These are phyloP conservation scores for Apiotrichum veenhuisii DNA, from an alignment of 1,284 basidiomycete genomes.

Conservation along the genomic window DNA sequence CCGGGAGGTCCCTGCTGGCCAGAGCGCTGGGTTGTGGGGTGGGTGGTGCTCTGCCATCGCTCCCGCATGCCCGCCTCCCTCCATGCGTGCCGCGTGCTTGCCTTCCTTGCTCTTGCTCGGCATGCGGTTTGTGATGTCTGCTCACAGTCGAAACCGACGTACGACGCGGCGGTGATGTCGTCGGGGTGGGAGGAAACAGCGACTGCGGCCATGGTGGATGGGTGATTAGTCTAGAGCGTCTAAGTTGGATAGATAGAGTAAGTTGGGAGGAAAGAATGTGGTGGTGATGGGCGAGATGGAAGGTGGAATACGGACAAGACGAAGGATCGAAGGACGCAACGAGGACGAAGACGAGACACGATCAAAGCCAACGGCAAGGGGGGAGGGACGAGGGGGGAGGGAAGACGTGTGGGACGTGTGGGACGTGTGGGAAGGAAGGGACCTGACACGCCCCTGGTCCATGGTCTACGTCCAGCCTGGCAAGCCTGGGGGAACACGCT, in stretches of 20 bases:
- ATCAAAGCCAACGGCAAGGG: no score
- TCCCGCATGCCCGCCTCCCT: no score
- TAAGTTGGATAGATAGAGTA: neutral
- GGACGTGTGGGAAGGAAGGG: no score
- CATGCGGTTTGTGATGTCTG: conserved; percentile 3
- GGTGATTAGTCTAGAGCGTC: neutral
- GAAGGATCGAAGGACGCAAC: neutral
- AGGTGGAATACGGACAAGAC: neutral
- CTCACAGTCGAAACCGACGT: conserved; percentile 83
- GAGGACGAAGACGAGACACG: conserved; percentile 2
- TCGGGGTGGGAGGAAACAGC: conserved; percentile 25
- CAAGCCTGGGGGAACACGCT: no score
- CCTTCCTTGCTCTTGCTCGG: no score
- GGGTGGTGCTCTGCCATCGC: neutral
- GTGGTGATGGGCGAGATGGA: neutral
- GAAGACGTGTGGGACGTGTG: no score
- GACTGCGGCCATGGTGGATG: conserved; percentile 28
- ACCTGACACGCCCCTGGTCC: no score
- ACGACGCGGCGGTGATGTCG: conserved; percentile 79
- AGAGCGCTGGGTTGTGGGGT: no score
- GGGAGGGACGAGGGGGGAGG: no score
- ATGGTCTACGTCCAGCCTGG: no score
- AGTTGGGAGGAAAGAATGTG: neutral
- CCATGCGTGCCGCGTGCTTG: neutral
- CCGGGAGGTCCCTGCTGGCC: no score